Conservation (phyloP, 768 basidiomycete species). For the Asterophora lycoperdoides region DNA sequence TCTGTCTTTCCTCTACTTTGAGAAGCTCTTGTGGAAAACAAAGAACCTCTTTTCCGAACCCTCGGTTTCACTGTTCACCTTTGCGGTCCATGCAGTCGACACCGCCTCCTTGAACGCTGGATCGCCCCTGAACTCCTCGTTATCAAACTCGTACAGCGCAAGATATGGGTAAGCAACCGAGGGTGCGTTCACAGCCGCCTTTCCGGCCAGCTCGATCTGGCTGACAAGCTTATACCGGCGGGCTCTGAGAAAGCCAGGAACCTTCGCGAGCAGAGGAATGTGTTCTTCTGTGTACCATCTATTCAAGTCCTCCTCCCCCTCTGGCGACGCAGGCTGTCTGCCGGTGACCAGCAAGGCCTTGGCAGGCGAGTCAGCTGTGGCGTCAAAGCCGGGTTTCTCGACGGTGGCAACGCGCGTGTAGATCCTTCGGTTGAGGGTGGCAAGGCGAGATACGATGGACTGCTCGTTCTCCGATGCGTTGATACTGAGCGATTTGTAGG, state of each 20-base stretch:
- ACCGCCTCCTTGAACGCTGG: constrained; percentile 10
- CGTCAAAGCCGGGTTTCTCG: constrained; percentile 10
- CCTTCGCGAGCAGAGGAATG: constrained; percentile 22
- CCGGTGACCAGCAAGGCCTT: constrained; percentile 18
- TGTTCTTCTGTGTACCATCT: constrained; percentile 31
- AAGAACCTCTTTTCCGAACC: constrained; percentile 8
- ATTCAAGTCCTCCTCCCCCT: constrained; percentile 25
- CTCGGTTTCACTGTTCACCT: not conserved
- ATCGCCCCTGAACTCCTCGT: not conserved
- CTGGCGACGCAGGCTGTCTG: constrained; percentile 3
- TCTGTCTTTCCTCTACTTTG: constrained; percentile 5
- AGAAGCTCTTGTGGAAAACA: constrained; percentile 11
- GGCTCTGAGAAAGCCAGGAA: constrained; percentile 29
- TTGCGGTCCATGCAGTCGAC: constrained; percentile 10
- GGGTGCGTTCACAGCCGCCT: constrained; percentile 2
- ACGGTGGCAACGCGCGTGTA: constrained; percentile 18
- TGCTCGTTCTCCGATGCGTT: constrained; percentile 24
- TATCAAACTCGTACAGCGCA: constrained; percentile 16
- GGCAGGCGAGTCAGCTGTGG: constrained; percentile 8
- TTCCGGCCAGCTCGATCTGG: constrained; percentile 10
- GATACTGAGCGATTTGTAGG: constrained; percentile 20
- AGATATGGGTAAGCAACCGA: constrained; percentile 2
- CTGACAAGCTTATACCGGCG: constrained; percentile 24
- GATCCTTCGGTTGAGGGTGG: constrained; percentile 21
- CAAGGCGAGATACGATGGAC: constrained; percentile 21